These are phyloP conservation scores for Heterococcus sp. DNA, from an alignment of 108 stramenopile genomes.

Conservation along the genomic window DNA sequence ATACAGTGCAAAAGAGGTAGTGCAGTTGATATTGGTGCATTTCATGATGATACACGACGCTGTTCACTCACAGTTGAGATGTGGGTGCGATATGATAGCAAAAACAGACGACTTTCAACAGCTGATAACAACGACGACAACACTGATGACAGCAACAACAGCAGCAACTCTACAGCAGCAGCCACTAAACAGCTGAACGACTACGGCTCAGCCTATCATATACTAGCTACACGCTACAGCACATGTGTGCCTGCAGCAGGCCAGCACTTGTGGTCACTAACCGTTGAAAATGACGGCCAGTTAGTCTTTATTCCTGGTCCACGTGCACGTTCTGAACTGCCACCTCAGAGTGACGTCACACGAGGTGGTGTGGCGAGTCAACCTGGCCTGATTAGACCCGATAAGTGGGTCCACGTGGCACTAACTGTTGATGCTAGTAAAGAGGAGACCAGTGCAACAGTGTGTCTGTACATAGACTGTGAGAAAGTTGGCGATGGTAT, in stretches of 20 bases:
- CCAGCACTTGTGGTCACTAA: conserved; percentile 32
- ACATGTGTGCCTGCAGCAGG: conserved; percentile 5
- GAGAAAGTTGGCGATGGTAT: background rate
- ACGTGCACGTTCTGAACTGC: conserved; percentile 8
- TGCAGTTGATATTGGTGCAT: conserved; percentile 14
- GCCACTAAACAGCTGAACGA: background rate
- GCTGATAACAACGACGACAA: background rate
- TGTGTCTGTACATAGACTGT: conserved; percentile 17
- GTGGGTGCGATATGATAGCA: conserved; percentile 13
- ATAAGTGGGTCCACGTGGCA: conserved; percentile 21
- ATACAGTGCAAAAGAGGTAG: conserved; percentile 6
- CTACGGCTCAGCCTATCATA: conserved; percentile 18
- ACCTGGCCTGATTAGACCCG: conserved; percentile 6
- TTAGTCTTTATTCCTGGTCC: conserved; percentile 40
- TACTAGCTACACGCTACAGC: conserved; percentile 12
- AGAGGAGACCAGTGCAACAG: conserved; percentile 29
- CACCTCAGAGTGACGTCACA: background rate
- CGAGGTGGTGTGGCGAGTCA: background rate
- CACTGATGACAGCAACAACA: background rate
- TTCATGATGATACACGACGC: conserved; percentile 29
- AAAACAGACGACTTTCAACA: background rate
- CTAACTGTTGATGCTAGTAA: conserved; percentile 20
- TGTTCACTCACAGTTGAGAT: conserved; percentile 19
- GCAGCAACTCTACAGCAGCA: background rate
- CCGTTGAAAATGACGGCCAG: conserved; percentile 35